Conservation (phyloP, 768 basidiomycete genomes). For the Kwoniella dendrophila region DNA sequence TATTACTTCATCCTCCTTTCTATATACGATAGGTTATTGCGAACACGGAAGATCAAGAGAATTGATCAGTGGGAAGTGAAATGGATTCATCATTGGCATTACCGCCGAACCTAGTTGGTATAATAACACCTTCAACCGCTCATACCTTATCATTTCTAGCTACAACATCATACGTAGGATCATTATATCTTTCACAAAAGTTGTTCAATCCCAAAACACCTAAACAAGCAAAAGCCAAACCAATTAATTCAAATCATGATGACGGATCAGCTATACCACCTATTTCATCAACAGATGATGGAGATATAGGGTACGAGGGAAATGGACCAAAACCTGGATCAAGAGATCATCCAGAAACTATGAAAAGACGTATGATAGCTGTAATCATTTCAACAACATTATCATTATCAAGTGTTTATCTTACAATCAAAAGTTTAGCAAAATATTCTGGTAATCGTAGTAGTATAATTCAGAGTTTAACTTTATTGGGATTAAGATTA, state of each 20-base stretch:
- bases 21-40: background rate
- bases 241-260: background rate
- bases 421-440: slow-evolving; percentile 40
- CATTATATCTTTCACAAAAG: slow-evolving; percentile 67
- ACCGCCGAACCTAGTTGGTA: slow-evolving; percentile 12
- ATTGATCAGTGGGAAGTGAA: background rate
- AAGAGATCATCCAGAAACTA: slow-evolving; percentile 80
- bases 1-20: background rate
- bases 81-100: slow-evolving; percentile 27
- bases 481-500: slow-evolving; percentile 17
- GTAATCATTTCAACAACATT: slow-evolving; percentile 67
- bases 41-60: background rate
- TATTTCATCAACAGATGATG: slow-evolving; percentile 34
- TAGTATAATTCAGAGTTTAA: slow-evolving; percentile 12
- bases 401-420: slow-evolving; percentile 63
- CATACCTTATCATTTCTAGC: slow-evolving; percentile 66
- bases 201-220: slow-evolving; percentile 37
- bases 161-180: slow-evolving; percentile 74
- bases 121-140: slow-evolving; percentile 54
- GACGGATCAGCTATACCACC: slow-evolving; percentile 24
- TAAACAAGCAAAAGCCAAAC: background rate
- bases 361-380: slow-evolving; percentile 73
- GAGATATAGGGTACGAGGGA: slow-evolving; percentile 47
- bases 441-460: background rate
- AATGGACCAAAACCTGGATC: slow-evolving; percentile 57